Base-by-base conservation (phyloP, 2,329 filamentous ascomycete species). In the Ascochyta fabae region DNA sequence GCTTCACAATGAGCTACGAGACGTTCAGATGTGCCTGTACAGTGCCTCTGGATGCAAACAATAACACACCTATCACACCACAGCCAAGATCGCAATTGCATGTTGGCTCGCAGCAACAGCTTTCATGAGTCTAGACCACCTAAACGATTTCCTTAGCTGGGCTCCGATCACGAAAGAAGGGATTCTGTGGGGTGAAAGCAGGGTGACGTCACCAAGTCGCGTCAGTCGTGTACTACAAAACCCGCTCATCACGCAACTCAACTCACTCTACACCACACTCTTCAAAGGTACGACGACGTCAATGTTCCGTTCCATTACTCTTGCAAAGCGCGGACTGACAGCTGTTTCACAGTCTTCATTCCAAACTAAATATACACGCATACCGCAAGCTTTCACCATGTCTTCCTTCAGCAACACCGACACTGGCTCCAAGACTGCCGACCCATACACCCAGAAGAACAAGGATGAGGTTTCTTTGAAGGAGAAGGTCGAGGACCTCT, bases 381-480 rank as follows among this genome's bases (percentile, higher is more conserved):
- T 43, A 53, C 57, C 42, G 48, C 41, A 60, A 59, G 49, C 59
- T 31, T 47, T 43, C 56, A 68, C 48, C 45, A 75, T 75, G 72
- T 68, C 72, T 50, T 60, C 56, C 46, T 78, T 74, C 68, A 75
- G 70, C 66, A 77, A 78, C 64, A 58, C 75, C 34, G 68, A 75
- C 50, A 76, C 74, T 42, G 73, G 75, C 64, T 68, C 61, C 58
- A 75, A 77, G 66, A 53, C 85, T 38, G 85, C 81, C 81, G 90
- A 95, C 77, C 91, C 91, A 2, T 96, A 96, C 81, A 92, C 86
- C 71, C 86, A 89, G 57, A 85, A 88, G 77, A 92, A 90, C 78
- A 80, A 86, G 54, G 83, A 92, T 47, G 91, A 96, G 41, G 79
- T 83, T 15, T 80, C 86, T 3, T 77, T 92, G 31, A 84, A 90